These are phyloP conservation scores for Tilletia caries DNA, from an alignment of 1,284 basidiomycete genomes.

Conservation along the genomic window DNA sequence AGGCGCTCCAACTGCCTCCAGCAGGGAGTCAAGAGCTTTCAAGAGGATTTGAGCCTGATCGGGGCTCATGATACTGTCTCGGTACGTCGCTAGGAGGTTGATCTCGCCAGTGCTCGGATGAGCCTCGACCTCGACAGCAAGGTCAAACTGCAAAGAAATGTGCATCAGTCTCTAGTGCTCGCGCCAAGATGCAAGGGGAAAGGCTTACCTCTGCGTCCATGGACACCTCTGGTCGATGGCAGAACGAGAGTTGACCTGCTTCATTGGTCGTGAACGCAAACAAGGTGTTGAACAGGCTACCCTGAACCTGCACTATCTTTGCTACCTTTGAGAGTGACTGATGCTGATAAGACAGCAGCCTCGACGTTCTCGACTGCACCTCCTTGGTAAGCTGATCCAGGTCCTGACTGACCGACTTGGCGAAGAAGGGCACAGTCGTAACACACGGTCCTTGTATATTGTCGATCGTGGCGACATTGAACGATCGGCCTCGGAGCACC, in stretches of 20 bases:
- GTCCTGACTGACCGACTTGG: not conserved
- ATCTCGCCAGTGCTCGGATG: not conserved
- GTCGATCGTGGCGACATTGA: slow-evolving; percentile 26
- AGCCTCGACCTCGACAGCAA: slow-evolving; percentile 1
- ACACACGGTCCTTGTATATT: slow-evolving; percentile 45
- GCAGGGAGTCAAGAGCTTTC: not conserved
- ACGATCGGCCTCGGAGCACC: slow-evolving; percentile 40
- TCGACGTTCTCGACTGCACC: not conserved
- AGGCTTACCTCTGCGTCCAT: slow-evolving; percentile 10
- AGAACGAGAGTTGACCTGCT: not conserved
- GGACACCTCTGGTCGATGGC: not conserved
- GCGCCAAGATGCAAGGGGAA: too few relatives aligned
- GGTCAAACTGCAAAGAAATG: not conserved
- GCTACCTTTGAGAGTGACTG: not conserved
- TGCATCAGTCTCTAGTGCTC: not conserved
- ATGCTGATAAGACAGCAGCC: not conserved
- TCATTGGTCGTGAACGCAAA: slow-evolving; percentile 3
- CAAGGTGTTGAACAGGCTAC: not conserved
- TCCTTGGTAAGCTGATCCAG: not conserved
- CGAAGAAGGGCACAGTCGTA: slow-evolving; percentile 43
- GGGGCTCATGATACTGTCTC: not conserved
- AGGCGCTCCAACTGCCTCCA: not conserved
- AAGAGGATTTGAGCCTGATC: not conserved
- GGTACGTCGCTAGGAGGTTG: not conserved
- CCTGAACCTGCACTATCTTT: not conserved